Percentiles rank a stretch among this genome's conserved stretches.
Evolutionary conservation across 2,329 filamentous ascomycete genomes (phyloP).

Genomic region (Colletotrichum viniferum): DNA sequence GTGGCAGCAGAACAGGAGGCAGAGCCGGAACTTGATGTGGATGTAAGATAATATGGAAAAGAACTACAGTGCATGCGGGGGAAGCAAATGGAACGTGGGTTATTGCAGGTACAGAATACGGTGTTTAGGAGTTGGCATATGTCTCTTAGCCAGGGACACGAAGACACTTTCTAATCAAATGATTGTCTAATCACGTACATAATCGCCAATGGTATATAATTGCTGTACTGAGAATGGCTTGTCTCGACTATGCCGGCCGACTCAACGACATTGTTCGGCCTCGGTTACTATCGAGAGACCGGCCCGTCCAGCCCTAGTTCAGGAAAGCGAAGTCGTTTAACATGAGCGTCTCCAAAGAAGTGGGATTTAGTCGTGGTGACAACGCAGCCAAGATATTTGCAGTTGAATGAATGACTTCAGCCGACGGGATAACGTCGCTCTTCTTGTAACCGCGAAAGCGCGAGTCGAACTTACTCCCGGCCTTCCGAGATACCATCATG

Average conservation of each 20-base stretch:
- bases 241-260: rapidly evolving
- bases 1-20: slow-evolving; percentile 59
- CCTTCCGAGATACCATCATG: not conserved
- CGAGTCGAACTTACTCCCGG: not conserved
- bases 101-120: not conserved
- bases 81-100: not conserved
- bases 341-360: not conserved
- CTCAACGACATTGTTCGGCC: not conserved
- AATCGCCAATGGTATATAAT: not conserved
- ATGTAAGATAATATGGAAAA: slow-evolving; percentile 33
- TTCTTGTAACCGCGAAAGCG: not conserved
- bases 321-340: rapidly evolving
- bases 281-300: not conserved
- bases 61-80: not conserved
- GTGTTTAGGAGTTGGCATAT: not conserved
- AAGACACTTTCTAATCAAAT: not conserved
- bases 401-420: not conserved
- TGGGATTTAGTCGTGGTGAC: not conserved
- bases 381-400: not conserved
- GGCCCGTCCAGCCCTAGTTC: not conserved
- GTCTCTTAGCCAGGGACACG: not conserved
- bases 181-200: not conserved
- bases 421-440: not conserved
- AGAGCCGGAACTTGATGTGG: slow-evolving; percentile 53
- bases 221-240: not conserved